Evolutionary conservation across 1,284 basidiomycete genomes (phyloP).

Genomic region (Austroboletus novae-zelandiae): DNA sequence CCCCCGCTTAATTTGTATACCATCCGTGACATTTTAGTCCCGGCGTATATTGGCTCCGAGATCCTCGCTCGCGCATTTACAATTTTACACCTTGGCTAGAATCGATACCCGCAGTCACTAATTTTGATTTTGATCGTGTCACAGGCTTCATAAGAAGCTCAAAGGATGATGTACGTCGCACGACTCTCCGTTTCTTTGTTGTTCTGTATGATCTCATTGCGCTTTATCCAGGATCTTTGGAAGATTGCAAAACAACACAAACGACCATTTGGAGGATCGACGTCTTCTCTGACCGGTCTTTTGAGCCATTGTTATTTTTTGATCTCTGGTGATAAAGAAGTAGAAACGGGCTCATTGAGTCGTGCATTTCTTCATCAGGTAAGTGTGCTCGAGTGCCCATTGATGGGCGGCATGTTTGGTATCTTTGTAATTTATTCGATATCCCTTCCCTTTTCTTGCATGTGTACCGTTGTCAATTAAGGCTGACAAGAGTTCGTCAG

Average conservation of each 20-base stretch:
- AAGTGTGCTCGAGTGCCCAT: slow-evolving; percentile 17
- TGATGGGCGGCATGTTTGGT: neutral
- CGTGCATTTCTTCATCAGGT: slow-evolving; percentile 63
- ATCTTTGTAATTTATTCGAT: neutral
- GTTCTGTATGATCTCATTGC: neutral
- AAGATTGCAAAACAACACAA: slow-evolving; percentile 58
- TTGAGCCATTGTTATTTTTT: slow-evolving; percentile 89
- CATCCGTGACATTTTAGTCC: slow-evolving; percentile 48
- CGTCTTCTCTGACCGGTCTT: slow-evolving; percentile 86
- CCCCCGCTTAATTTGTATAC: neutral
- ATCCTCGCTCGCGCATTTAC: slow-evolving; percentile 84
- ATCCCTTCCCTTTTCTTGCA: neutral
- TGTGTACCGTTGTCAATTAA: neutral
- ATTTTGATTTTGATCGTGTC: slow-evolving; percentile 88
- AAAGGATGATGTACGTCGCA: slow-evolving; percentile 60
- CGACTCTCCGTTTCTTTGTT: neutral
- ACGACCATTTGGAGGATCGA: slow-evolving; percentile 80
- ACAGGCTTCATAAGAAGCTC: slow-evolving; percentile 81
- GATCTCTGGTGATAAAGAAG: slow-evolving; percentile 60
- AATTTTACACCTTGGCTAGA: slow-evolving; percentile 79
- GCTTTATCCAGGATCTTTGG: slow-evolving; percentile 55
- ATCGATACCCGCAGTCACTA: slow-evolving; percentile 73
- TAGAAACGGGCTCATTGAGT: slow-evolving; percentile 61
- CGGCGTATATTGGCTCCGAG: slow-evolving; percentile 89
- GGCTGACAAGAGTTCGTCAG: slow-evolving; percentile 35